phyloP scores from a whole-genome alignment of 257 asterid genomes.

The Leonotis leonurus region DNA sequence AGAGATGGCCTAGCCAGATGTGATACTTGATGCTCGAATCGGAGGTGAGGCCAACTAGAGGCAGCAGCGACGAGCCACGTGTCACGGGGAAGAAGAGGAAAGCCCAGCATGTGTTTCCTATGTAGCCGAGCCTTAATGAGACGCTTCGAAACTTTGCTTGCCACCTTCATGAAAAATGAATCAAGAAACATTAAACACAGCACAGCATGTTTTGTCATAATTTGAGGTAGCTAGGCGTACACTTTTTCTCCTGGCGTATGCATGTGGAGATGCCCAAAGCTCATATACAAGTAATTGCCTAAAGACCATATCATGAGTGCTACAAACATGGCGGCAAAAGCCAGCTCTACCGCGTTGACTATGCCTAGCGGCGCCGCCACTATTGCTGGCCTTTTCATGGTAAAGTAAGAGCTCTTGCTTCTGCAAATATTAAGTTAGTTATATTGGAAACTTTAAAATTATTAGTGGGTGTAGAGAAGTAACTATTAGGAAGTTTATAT shows the following conservation, averaged over 20 bases:
- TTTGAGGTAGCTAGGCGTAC: constrained; percentile 25
- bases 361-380: constrained; percentile 45
- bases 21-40: constrained; percentile 66
- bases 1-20: constrained; percentile 59
- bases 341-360: constrained; percentile 30
- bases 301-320: constrained; percentile 53
- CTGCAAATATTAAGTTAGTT: constrained; percentile 15
- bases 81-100: constrained; percentile 55
- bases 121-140: constrained; percentile 38
- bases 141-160: constrained; percentile 45
- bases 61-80: constrained; percentile 54
- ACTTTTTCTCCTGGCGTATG: constrained; percentile 31
- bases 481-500: no score
- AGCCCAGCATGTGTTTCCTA: constrained; percentile 51
- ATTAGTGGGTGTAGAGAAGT: no score
- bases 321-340: constrained; percentile 36
- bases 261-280: constrained; percentile 37
- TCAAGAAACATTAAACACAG: no score
- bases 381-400: constrained; percentile 30
- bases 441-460: not conserved
- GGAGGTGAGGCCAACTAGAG: constrained; percentile 50
- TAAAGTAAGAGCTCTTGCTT: constrained; percentile 8
- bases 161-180: constrained; percentile 27
- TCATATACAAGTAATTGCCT: constrained; percentile 27
- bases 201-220: no score